phyloP scores from a whole-genome alignment of 2,329 filamentous ascomycete genomes.

The Paracamarosporium sp. region DNA sequence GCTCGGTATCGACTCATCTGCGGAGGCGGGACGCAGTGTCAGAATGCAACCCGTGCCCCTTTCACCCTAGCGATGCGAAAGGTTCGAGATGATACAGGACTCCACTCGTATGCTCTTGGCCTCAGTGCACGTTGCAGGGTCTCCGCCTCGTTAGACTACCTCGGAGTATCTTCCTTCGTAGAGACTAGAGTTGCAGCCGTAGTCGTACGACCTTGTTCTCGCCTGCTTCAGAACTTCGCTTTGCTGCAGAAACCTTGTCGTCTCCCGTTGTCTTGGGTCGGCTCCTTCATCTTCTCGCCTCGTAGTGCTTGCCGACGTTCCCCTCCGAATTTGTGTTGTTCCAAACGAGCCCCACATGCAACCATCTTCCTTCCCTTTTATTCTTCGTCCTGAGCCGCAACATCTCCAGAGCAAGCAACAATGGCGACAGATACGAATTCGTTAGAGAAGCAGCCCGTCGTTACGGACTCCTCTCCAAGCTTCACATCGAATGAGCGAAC shows the following conservation, averaged over 20 bases:
- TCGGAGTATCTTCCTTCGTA: neutral
- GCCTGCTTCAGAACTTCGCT: neutral
- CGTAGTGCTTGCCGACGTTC: too few relatives aligned
- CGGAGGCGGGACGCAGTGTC: neutral
- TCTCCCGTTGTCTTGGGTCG: neutral
- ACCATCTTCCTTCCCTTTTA: too few relatives aligned
- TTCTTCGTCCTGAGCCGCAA: too few relatives aligned
- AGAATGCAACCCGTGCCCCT: neutral
- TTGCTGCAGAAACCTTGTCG: too few relatives aligned
- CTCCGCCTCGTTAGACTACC: neutral
- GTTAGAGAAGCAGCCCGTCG: slow-evolving; percentile 17
- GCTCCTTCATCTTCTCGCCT: neutral
- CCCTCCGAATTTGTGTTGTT: too few relatives aligned
- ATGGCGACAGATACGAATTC: neutral
- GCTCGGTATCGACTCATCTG: neutral
- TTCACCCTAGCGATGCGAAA: neutral
- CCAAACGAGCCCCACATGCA: too few relatives aligned
- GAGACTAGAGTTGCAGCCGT: neutral
- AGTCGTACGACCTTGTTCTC: neutral
- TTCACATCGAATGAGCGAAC: slow-evolving; percentile 14
- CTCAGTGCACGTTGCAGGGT: neutral
- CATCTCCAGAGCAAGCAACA: neutral
- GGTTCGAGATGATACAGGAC: neutral
- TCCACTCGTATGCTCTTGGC: neutral
- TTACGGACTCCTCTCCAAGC: slow-evolving; percentile 15